Evolutionary conservation across 495 filamentous ascomycete species (phyloP).

Genomic region (Penicillium psychrofluorescens): DNA sequence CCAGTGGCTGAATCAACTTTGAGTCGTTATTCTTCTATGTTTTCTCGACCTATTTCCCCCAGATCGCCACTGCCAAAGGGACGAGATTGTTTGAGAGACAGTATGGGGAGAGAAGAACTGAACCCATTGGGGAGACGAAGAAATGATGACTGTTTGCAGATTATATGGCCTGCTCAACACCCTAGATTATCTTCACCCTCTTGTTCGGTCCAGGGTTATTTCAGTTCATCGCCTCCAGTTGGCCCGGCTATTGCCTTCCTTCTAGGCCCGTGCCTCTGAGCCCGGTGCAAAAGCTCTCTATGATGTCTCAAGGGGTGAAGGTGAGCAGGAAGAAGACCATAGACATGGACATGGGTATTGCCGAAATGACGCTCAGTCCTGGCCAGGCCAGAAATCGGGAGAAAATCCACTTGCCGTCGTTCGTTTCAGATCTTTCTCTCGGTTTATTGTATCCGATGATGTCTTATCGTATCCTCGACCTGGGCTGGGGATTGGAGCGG

Average conservation of each 20-base stretch:
- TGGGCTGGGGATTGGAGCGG: background rate
- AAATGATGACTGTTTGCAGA: background rate
- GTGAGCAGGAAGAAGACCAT: background rate
- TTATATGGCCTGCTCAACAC: background rate
- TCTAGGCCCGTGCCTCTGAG: background rate
- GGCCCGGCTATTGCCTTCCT: conserved; percentile 2
- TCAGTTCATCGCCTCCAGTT: conserved; percentile 3
- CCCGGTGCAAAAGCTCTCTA: too few relatives aligned
- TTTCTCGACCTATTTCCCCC: background rate
- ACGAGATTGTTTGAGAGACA: conserved; percentile 4
- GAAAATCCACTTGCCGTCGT: conserved; percentile 15
- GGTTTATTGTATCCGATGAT: conserved; percentile 4
- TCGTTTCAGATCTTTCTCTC: conserved; percentile 14
- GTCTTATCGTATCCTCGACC: conserved; percentile 11
- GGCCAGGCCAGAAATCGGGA: conserved; percentile 15
- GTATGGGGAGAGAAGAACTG: background rate
- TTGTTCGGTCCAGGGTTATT: background rate
- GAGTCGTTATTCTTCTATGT: background rate
- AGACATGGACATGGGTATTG: conserved; percentile 6
- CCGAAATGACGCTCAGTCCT: conserved; percentile 15
- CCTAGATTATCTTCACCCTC: conserved; percentile 6
- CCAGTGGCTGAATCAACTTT: too few relatives aligned
- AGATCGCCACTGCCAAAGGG: too few relatives aligned
- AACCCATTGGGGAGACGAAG: background rate
- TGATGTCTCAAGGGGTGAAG: background rate